Evolutionary conservation across 1,139 yeast genomes (phyloP).

Genomic region (Protomyces pachydermus): DNA sequence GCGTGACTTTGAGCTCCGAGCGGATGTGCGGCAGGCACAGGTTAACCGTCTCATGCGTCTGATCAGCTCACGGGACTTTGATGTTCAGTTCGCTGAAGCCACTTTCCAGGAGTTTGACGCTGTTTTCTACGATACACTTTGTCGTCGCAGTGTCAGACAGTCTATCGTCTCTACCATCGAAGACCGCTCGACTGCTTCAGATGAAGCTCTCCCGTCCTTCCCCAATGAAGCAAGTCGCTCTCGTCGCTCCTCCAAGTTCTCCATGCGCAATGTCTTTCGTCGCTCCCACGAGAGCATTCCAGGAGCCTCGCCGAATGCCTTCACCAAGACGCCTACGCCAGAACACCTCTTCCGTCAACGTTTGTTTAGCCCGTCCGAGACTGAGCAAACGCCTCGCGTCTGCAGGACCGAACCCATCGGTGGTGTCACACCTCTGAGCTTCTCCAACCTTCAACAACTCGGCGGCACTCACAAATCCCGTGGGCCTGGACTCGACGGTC

Average conservation of each 20-base stretch:
- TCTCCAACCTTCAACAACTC: background rate
- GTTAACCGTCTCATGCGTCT: background rate
- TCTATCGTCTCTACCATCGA: background rate
- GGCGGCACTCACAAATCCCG: background rate
- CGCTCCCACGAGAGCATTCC: background rate
- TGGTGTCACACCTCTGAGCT: background rate
- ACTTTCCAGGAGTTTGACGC: background rate
- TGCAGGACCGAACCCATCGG: background rate
- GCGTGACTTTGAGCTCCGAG: background rate
- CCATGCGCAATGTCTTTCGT: background rate
- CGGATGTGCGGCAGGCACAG: background rate
- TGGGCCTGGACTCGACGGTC: background rate
- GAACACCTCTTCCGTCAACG: background rate
- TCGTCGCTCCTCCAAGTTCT: background rate
- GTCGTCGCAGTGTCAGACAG: background rate
- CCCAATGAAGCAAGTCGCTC: background rate
- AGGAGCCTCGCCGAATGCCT: background rate
- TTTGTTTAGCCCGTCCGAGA: background rate
- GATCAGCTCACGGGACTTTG: background rate
- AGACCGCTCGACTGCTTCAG: background rate
- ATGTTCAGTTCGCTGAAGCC: background rate
- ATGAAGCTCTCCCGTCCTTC: background rate
- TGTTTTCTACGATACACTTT: background rate
- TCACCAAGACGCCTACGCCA: background rate
- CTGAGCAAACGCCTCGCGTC: background rate